Base-by-base conservation (phyloP, 331 rosid genomes). In the Saraca asoca region DNA sequence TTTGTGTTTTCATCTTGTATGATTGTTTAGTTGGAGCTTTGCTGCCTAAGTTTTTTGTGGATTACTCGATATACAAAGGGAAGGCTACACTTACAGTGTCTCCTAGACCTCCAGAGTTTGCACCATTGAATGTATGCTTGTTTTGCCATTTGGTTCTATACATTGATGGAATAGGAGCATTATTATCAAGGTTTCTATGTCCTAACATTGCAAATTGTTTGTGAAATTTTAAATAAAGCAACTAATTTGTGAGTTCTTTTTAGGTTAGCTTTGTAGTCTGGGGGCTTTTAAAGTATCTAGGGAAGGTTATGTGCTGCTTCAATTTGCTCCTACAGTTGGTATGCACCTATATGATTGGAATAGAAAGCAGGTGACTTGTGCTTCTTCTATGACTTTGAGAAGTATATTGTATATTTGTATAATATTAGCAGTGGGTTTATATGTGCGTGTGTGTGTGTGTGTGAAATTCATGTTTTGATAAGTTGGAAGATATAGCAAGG, bases 301-400 rank as follows among this genome's bases (percentile, higher is more conserved):
- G 80, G 88, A 91, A 37, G 97, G 97, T 60, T 76, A 58, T 73
- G 74, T 88, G 54, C 65, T 85, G 62, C 89, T 88, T 68, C 86
- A 91, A 76, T 88, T 91, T 78, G 95, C 93, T 67, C 97, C 93
- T 29, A 84, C 93, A 9, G 73, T 80, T 1, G 85, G 86, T 63
- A 57, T 71, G 67, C 80, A 82, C 29, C 58, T 74, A 49, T 91
- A 88, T 75, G 95, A 91, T 66, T 85, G 93, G 95, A 81, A 63
- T 76, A 74, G 81, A 74, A 91, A 91, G 75, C 95, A 88, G 94
- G 97, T 88, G 62, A 46, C 31, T 33, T 35, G 0, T 38, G 37
- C 37, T 55, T 59, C 69, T 72, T 50, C 51, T 52, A 45, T 46
- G 73, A 57, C 13, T 42, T 7, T 0, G 31, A 20, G 29, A 12